phyloP scores from a whole-genome alignment of 768 basidiomycete genomes.

The Cystoderma amianthinum region DNA sequence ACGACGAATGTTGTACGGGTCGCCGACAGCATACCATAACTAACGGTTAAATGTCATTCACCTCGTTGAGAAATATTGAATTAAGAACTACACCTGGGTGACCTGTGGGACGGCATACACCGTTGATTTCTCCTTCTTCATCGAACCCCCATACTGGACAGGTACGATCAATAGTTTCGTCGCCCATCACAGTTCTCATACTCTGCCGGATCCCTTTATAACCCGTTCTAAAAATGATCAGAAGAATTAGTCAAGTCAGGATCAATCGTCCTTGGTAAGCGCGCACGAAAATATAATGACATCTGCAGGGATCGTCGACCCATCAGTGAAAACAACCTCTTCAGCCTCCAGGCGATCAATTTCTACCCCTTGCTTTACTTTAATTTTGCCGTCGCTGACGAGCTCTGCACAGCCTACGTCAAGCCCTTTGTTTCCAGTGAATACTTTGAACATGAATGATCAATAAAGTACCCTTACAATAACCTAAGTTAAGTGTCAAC shows the following conservation, averaged over 20 bases:
- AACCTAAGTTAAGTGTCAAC: constrained; percentile 5
- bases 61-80: background rate
- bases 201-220: constrained; percentile 22
- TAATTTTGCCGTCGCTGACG: constrained; percentile 48
- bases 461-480: too few relatives aligned
- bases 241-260: too few relatives aligned
- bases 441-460: background rate
- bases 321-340: constrained; percentile 29
- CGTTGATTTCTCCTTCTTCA: constrained; percentile 30
- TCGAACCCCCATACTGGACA: constrained; percentile 29
- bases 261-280: background rate
- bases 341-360: constrained; percentile 25
- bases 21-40: constrained; percentile 35
- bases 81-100: constrained; percentile 29
- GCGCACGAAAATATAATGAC: constrained; percentile 37
- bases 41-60: constrained; percentile 8
- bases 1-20: constrained; percentile 22
- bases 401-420: constrained; percentile 45
- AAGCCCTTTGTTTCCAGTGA: constrained; percentile 15
- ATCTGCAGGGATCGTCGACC: constrained; percentile 31
- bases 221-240: constrained; percentile 15
- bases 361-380: constrained; percentile 47
- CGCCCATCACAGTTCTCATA: constrained; percentile 24
- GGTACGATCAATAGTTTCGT: constrained; percentile 21
- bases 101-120: constrained; percentile 30